Evolutionary conservation across 2,329 filamentous ascomycete genomes (phyloP).

Genomic region (Xylaria sp.): DNA sequence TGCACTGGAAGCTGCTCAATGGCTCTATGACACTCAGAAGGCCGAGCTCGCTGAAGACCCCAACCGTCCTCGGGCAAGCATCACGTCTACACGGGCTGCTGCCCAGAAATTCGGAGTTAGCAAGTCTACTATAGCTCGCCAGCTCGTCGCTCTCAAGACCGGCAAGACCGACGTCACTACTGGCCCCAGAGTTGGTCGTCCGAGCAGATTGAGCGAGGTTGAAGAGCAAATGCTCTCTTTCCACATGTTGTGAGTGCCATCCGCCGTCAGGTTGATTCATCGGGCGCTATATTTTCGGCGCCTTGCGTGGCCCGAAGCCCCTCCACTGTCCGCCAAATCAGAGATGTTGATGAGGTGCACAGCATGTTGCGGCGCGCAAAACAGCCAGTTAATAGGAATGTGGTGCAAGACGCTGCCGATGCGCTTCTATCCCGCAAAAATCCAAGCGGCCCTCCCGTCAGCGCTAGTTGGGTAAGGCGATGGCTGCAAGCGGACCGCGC

Average conservation of each 20-base stretch:
- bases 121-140: conserved; percentile 21
- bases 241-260: conserved; percentile 20
- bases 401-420: conserved; percentile 17
- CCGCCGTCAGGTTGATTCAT: not conserved
- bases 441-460: conserved; percentile 4
- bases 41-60: conserved; percentile 18
- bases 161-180: conserved; percentile 7
- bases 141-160: conserved; percentile 15
- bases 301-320: not conserved
- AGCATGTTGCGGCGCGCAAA: conserved; percentile 20
- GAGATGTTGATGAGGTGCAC: not conserved
- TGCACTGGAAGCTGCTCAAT: conserved; percentile 19
- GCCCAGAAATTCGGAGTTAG: conserved; percentile 14
- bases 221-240: conserved; percentile 25
- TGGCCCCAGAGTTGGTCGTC: conserved; percentile 8
- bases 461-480: conserved; percentile 13
- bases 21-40: conserved; percentile 21
- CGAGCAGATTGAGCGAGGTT: conserved; percentile 10
- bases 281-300: not conserved
- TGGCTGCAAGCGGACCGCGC: conserved; percentile 16
- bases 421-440: conserved; percentile 16
- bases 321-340: too few relatives aligned
- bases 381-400: not conserved
- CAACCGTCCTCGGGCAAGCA: conserved; percentile 16
- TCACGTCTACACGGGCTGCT: conserved; percentile 12